Evolutionary conservation across 2,329 filamentous ascomycete species (phyloP).

Genomic region (Cytospora leucostoma): DNA sequence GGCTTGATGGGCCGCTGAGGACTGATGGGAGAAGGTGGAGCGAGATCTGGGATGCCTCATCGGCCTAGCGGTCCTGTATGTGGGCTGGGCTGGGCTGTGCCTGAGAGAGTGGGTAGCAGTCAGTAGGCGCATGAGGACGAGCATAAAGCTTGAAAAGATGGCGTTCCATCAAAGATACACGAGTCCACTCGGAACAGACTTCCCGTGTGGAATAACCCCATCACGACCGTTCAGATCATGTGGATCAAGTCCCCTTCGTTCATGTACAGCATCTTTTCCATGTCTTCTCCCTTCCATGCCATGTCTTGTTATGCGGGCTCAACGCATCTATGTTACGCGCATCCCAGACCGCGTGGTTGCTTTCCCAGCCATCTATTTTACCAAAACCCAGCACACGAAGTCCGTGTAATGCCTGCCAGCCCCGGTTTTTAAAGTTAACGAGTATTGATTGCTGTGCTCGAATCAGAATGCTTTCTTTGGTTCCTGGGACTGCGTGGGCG

Average conservation of each 20-base stretch:
- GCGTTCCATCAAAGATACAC: background rate
- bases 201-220: background rate
- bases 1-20: slow-evolving; percentile 62
- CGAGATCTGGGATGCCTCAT: slow-evolving; percentile 60
- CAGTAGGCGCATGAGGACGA: background rate
- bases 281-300: background rate
- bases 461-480: background rate
- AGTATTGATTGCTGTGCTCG: background rate
- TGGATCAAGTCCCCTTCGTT: background rate
- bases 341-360: background rate
- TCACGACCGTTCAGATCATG: background rate
- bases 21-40: slow-evolving; percentile 61
- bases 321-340: background rate
- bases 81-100: slow-evolving; percentile 3
- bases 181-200: background rate
- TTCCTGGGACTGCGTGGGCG: background rate
- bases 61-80: slow-evolving; percentile 1
- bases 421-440: background rate
- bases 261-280: background rate
- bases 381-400: background rate
- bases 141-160: background rate
- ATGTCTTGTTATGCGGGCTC: background rate
- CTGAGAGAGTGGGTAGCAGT: background rate
- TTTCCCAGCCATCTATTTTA: background rate
- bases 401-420: background rate